phyloP scores from a whole-genome alignment of 2,329 filamentous ascomycete genomes.

The Pseudodiploospora longispora region DNA sequence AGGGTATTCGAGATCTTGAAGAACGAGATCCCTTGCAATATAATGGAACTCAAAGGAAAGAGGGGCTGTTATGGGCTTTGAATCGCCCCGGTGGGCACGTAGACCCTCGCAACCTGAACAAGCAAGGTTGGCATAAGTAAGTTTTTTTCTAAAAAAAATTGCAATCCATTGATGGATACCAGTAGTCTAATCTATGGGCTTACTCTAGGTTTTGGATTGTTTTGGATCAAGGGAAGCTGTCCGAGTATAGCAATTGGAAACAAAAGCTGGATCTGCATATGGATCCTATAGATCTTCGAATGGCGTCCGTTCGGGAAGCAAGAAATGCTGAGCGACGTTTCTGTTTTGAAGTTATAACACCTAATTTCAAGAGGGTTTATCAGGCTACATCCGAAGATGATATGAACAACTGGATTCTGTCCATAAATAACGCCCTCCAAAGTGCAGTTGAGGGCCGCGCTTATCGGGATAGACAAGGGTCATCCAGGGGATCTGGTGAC shows the following conservation, averaged over 20 bases:
- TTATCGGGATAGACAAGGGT: slow-evolving; percentile 43
- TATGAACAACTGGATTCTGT: slow-evolving; percentile 92
- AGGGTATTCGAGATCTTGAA: slow-evolving; percentile 85
- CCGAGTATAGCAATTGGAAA: slow-evolving; percentile 99
- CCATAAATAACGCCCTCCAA: slow-evolving; percentile 95
- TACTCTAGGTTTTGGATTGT: slow-evolving; percentile 90
- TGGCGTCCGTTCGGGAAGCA: slow-evolving; percentile 94
- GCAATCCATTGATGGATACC: neutral
- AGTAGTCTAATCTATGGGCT: slow-evolving; percentile 2
- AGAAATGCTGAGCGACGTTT: slow-evolving; percentile 90
- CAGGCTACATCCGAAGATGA: slow-evolving; percentile 97
- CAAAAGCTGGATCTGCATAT: slow-evolving; percentile 93
- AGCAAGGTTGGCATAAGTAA: slow-evolving; percentile 98
- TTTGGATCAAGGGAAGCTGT: slow-evolving; percentile 89
- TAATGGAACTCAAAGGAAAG: slow-evolving; percentile 63
- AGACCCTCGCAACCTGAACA: slow-evolving; percentile 90
- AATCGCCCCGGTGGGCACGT: slow-evolving; percentile 90
- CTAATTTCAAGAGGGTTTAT: slow-evolving; percentile 90
- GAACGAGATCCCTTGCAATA: slow-evolving; percentile 60
- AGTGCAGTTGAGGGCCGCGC: slow-evolving; percentile 84
- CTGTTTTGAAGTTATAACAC: slow-evolving; percentile 97
- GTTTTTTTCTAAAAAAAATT: slow-evolving; percentile 31
- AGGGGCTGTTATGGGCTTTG: slow-evolving; percentile 89
- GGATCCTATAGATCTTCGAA: slow-evolving; percentile 92
- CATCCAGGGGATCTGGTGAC: slow-evolving; percentile 32